Base-by-base conservation (phyloP, 306 rosid species). In the Quercus cerris region DNA sequence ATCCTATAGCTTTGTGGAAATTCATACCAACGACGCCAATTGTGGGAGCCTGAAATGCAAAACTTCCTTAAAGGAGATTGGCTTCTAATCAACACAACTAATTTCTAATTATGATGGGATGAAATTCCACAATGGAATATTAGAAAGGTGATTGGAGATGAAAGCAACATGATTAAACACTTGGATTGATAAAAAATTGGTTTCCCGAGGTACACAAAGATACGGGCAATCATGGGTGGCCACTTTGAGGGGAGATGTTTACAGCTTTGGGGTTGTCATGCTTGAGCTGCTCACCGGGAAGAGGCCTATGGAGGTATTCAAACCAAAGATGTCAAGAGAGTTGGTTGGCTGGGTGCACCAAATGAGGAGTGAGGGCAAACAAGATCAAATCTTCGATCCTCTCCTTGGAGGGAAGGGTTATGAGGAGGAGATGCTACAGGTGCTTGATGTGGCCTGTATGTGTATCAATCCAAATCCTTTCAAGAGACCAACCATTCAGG, bases 151-250 rank as follows among this genome's bases (percentile, higher is more conserved):
- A 38, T 38, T 38, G 2, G 2, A 38, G 44, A 2, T 38, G 44
- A 38, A 38, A 38, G 7, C 10, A 38, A 38, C 44, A 38, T 38
- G 9, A 38, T 38, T 38, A 38, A 38, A 38, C 9, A 38, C 10
- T 38, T 38, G 44, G 44, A 38, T 38, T 38, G 44, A 38, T 38
- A 31, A 4, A 31, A 31, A 30, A 28, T 28, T 3, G 4, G 31
- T 28, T 28, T 28, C 31, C 4, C 4, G 31, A 3, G 31, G 31
- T 28, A 28, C 31, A 3, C 31, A 28, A 28, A 2, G 4, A 28
- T 94, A 94, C 61, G 97, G 98, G 77, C 97, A 91, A 81, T 94
- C 98, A 69, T 94, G 97, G 98, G 97, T 92, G 75, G 98, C 98
- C 69, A 92, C 98, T 76, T 91, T 94, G 33, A 83, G 98, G 81